Conservation (phyloP, 306 rosid genomes). For the Citrullus amarus region DNA sequence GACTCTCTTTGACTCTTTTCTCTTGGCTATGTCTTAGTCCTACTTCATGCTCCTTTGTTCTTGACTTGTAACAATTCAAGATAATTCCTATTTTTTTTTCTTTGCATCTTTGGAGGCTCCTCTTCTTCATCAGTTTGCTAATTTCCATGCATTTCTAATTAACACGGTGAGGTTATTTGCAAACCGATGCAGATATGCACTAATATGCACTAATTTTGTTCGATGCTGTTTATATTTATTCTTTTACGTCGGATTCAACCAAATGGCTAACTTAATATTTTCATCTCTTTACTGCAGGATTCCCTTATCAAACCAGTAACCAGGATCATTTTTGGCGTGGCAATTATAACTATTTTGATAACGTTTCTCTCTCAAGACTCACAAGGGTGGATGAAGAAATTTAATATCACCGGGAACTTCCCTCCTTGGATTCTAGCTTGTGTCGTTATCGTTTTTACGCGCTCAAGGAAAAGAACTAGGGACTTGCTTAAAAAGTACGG, state of each 20-base stretch:
- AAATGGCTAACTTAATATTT: neutral
- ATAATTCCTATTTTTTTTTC: neutral
- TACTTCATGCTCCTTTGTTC: no score
- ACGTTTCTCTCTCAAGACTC: slow-evolving; percentile 36
- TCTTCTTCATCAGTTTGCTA: neutral
- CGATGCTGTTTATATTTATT: neutral
- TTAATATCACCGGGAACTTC: slow-evolving; percentile 45
- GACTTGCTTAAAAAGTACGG: slow-evolving; percentile 45
- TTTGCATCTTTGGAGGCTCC: neutral
- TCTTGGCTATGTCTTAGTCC: no score
- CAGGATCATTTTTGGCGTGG: slow-evolving; percentile 60
- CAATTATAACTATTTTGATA: slow-evolving; percentile 46
- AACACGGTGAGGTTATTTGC: no score
- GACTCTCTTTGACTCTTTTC: neutral
- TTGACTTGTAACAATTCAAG: no score
- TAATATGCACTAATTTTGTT: neutral
- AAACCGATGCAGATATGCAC: neutral
- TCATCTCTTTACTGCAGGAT: slow-evolving; percentile 37
- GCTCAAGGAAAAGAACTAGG: slow-evolving; percentile 74
- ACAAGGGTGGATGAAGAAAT: slow-evolving; percentile 54
- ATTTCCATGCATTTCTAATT: no score
- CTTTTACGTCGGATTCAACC: neutral
- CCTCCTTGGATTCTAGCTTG: slow-evolving; percentile 90
- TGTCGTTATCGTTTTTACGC: slow-evolving; percentile 70
- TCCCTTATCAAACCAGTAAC: slow-evolving; percentile 67